A percentile compares a stretch with the other conserved stretches of the same genome.
phyloP scores from a whole-genome alignment of 306 rosid species.

The Quercus variabilis region DNA sequence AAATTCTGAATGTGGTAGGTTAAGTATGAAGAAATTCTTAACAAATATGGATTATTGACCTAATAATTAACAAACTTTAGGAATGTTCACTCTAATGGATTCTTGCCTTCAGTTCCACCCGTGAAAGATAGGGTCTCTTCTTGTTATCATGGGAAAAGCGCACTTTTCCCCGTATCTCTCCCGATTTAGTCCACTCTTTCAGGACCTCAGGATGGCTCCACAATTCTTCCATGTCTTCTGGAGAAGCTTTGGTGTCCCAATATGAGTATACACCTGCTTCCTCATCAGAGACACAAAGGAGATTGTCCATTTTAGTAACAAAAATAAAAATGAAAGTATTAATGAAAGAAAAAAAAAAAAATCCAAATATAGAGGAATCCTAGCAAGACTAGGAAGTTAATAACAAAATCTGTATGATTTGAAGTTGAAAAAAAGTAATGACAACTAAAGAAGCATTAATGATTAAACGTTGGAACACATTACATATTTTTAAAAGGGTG shows the following conservation, averaged over 20 bases:
- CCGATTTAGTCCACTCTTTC: slow-evolving; percentile 62
- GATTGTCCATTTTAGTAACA: not conserved
- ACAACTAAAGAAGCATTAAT: not conserved
- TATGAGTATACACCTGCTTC: slow-evolving; percentile 30
- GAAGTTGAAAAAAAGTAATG: not conserved
- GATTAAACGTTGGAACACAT: not conserved
- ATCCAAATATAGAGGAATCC: not conserved
- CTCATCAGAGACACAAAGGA: slow-evolving; percentile 13
- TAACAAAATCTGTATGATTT: not conserved
- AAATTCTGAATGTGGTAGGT: slow-evolving; percentile 6
- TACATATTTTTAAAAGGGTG: not conserved
- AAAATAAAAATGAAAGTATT: not conserved
- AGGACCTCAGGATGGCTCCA: slow-evolving; percentile 73
- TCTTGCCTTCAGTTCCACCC: slow-evolving; percentile 74
- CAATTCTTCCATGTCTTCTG: slow-evolving; percentile 81
- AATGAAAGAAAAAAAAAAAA: not conserved
- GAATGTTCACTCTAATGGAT: not conserved
- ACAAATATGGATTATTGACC: not conserved
- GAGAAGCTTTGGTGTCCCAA: slow-evolving; percentile 69
- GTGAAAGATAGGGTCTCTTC: slow-evolving; percentile 66
- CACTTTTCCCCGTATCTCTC: slow-evolving; percentile 59
- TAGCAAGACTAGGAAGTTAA: not conserved
- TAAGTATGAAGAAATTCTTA: not conserved
- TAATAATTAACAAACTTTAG: not conserved
- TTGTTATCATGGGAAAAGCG: slow-evolving; percentile 58